Evolutionary conservation across 352 stramenopile species (phyloP), one percentile per base, ranked within the genome.

Genomic region (Pythium chondricola): DNA sequence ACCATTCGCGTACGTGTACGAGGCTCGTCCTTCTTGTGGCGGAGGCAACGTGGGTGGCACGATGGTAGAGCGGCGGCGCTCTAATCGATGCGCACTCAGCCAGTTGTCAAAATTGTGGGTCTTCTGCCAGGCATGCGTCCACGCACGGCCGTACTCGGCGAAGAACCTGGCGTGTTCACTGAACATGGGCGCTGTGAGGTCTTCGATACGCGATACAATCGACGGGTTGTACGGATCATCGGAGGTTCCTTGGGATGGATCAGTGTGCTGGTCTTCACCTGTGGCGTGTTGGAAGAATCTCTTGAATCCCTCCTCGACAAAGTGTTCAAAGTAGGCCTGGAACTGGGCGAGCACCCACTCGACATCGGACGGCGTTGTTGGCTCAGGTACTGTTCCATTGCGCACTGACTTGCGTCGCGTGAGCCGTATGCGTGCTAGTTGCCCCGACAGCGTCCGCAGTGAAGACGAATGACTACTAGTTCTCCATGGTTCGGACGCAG

Each of bases 301-400:
- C 32, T 48, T 63, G 59, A 56, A 66, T n/a, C 47, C 65, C 26
- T 71, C 62, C 11, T 74, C 55, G 16, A 84, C 24, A 30, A 88
- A 72, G 13, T 73, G 59, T 24, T 85, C 71, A 53, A 85, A 85
- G 56, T 84, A 87, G 11, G 42, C 43, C 42, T 75, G 74, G 32
- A 83, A 85, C 48, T 87, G 72, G 1, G 44, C 46, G 5, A 86
- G 54, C 0, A 87, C 52, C 74, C 76, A 91, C 18, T 83, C 69
- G 4, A 72, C 60, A 36, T 91, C 75, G 0, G 66, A 63, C 16
- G 70, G 59, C 17, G 53, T 35, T 2, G 61, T 40, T 29, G 57
- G 43, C 21, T 63, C 63, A 16, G 53, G 24, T 1, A 54, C 46
- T 2, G 42, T 14, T 0, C 6, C 22, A 17, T 50, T 49, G 11